Percentiles rank a stretch among this genome's conserved stretches.
phyloP scores from a whole-genome alignment of 345 rosid genomes.

The Kandelia obovata region DNA sequence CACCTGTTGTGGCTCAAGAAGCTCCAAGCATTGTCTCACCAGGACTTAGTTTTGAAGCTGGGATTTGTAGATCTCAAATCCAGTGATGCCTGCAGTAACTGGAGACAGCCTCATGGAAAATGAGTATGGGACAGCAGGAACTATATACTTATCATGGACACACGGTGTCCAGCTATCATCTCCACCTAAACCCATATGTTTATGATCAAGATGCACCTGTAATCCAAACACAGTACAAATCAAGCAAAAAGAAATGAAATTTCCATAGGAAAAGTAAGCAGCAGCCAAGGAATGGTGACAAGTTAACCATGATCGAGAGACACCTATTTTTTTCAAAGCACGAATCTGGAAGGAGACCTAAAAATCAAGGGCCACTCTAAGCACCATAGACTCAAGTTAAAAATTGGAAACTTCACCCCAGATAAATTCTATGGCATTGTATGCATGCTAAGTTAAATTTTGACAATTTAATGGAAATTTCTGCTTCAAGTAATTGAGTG shows the following conservation, averaged over 20 bases:
- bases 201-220: slow-evolving; percentile 96
- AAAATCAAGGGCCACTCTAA: too few relatives aligned
- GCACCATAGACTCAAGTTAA: too few relatives aligned
- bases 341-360: too few relatives aligned
- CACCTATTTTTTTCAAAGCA: too few relatives aligned
- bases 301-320: too few relatives aligned
- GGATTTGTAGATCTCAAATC: slow-evolving; percentile 49
- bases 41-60: slow-evolving; percentile 40
- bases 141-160: slow-evolving; percentile 67
- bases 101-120: slow-evolving; percentile 69
- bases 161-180: slow-evolving; percentile 93
- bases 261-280: neutral
- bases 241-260: neutral
- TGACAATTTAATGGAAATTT: too few relatives aligned
- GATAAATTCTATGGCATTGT: too few relatives aligned
- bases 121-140: slow-evolving; percentile 68
- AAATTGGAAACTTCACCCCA: too few relatives aligned
- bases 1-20: too few relatives aligned
- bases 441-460: too few relatives aligned
- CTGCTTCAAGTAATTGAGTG: too few relatives aligned
- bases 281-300: neutral
- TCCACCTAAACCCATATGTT: slow-evolving; percentile 93
- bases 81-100: slow-evolving; percentile 48
- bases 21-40: neutral
- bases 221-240: slow-evolving; percentile 4